These are phyloP conservation scores for Lipomyces yamadae DNA, from an alignment of 805 yeast species.

Conservation along the genomic window DNA sequence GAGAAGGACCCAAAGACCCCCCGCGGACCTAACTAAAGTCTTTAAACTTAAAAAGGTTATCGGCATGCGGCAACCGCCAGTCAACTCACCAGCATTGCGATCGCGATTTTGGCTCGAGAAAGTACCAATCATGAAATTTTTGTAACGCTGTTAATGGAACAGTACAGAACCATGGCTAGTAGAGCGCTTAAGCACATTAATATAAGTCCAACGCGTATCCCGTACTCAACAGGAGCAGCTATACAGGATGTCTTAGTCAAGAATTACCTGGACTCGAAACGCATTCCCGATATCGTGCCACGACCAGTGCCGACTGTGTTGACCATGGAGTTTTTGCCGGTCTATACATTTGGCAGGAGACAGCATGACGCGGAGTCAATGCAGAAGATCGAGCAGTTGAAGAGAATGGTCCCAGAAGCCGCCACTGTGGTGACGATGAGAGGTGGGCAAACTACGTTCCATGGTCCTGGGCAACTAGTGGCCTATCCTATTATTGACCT, in stretches of 20 bases:
- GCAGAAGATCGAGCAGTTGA: slow-evolving; percentile 27
- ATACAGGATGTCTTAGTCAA: slow-evolving; percentile 22
- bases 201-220: slow-evolving; percentile 13
- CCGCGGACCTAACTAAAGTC: too few species aligned
- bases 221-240: slow-evolving; percentile 12
- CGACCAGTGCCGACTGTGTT: slow-evolving; percentile 59
- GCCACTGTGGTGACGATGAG: slow-evolving; percentile 76
- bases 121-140: neutral
- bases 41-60: too few species aligned
- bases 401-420: slow-evolving; percentile 47
- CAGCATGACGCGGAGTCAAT: slow-evolving; percentile 51
- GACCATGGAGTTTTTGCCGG: slow-evolving; percentile 83
- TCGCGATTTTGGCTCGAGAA: neutral
- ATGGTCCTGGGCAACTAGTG: slow-evolving; percentile 94
- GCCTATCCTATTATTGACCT: slow-evolving; percentile 80
- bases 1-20: too few species aligned
- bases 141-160: neutral
- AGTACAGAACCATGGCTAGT: neutral
- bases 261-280: slow-evolving; percentile 11
- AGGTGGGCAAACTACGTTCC: slow-evolving; percentile 97
- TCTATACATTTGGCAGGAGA: slow-evolving; percentile 90
- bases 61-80: neutral
- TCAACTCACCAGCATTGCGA: too few species aligned
- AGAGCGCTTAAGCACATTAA: slow-evolving; percentile 20
- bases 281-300: neutral